Evolutionary conservation across 805 yeast species (phyloP).

Genomic region (Cyberlindnera lachancei): DNA sequence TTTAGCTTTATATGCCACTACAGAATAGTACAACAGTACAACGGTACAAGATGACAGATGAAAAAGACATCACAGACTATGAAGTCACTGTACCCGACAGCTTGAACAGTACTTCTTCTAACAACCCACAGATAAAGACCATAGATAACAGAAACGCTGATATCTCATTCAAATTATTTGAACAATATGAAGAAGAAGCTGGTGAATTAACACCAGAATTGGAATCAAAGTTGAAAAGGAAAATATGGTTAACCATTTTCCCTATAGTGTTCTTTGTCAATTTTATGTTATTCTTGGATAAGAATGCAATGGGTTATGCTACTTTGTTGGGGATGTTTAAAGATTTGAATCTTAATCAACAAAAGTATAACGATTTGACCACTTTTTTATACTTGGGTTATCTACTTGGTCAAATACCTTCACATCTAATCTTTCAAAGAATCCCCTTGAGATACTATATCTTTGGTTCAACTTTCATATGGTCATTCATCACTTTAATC

Average conservation of each 20-base stretch:
- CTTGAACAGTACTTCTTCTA: no score
- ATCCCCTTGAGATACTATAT: constrained; percentile 4
- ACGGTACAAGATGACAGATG: no score
- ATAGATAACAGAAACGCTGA: background rate
- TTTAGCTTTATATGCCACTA: no score
- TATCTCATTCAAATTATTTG: background rate
- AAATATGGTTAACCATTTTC: constrained; percentile 19
- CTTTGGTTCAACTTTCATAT: constrained; percentile 3
- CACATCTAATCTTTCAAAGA: constrained; percentile 6
- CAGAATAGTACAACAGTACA: no score
- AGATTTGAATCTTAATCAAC: constrained; percentile 7
- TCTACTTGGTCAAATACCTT: constrained; percentile 9
- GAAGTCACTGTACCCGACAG: no score
- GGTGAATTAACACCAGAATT: constrained; percentile 12
- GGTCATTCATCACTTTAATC: constrained; percentile 6
- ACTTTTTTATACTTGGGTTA: constrained; percentile 12
- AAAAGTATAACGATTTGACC: constrained; percentile 4
- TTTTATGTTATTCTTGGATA: constrained; percentile 13
- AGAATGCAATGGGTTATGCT: constrained; percentile 12
- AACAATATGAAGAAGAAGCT: constrained; percentile 2
- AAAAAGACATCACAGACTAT: no score
- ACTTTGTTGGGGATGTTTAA: constrained; percentile 8
- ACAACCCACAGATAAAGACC: no score
- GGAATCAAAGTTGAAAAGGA: constrained; percentile 6
- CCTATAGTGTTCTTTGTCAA: constrained; percentile 12